Percentiles rank a stretch among this genome's conserved stretches.
These are phyloP conservation scores for Hibiscus tridactylites DNA, from an alignment of 345 rosid genomes.

Conservation along the genomic window DNA sequence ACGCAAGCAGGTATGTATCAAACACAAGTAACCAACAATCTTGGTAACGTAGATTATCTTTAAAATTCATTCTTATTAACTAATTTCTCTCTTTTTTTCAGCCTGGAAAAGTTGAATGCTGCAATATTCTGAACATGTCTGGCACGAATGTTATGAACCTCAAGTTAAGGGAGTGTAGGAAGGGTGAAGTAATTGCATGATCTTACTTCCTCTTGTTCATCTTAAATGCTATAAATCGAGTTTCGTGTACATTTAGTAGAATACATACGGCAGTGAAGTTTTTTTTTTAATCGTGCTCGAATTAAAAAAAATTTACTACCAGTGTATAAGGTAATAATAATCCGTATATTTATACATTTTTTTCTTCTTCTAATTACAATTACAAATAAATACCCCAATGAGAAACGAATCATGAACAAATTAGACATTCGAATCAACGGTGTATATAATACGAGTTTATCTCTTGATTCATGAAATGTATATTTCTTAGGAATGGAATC, in stretches of 20 bases:
- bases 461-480: not conserved
- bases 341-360: not conserved
- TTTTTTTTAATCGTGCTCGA: no score
- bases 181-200: conserved; percentile 9
- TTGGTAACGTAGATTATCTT: not conserved
- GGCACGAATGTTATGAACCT: conserved; percentile 3
- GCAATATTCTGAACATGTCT: conserved; percentile 31
- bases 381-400: not conserved
- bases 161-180: not conserved
- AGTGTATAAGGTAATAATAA: not conserved
- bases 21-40: not conserved
- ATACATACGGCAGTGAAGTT: not conserved
- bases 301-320: no score
- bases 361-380: not conserved
- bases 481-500: no score
- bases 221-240: not conserved
- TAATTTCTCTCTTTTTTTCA: conserved; percentile 12
- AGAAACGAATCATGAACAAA: not conserved
- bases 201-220: not conserved
- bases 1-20: conserved; percentile 30
- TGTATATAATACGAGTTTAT: not conserved
- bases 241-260: not conserved
- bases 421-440: not conserved
- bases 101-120: conserved; percentile 53
- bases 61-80: not conserved